Evolutionary conservation across 768 basidiomycete genomes (phyloP), one percentile per base, ranked within the genome.

Genomic region (Rhizopogon sp.): DNA sequence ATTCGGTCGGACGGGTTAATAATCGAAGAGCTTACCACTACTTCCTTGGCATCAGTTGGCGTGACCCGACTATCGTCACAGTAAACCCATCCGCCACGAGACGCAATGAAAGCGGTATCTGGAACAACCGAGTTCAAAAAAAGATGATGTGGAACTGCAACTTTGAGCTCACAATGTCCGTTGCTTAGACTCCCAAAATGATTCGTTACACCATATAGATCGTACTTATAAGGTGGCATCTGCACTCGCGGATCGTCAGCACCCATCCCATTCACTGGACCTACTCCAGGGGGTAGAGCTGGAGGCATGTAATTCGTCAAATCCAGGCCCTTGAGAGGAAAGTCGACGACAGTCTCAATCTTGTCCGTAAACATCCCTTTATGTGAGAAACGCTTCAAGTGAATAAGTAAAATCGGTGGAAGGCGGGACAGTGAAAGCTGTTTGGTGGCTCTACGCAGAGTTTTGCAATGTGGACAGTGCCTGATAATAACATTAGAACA

Each of bases 401-500:
- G 92, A 60, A 97, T 91, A 60, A 97, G 75, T 14, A 99, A 79
- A 39, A 99, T 85, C 0, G 96, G 95, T 0, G 96, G 96, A 10
- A 98, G 79, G 16, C 97, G 90, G 4, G 96, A 90, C 28, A 99
- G 79, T 0, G 93, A 90, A 5, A 99, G 80, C 20, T 80, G 84
- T 68, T 98, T 97, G 20, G 86, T 81, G 10, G 96, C 93, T 56
- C 82, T 83, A 47, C 95, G 85, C 54, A 94, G 83, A 33, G 79
- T 76, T 77, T 95, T 98, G 79, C 96, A 99, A 56, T 84, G 80
- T 1, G 97, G 94, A 66, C 96, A 99, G 70, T 94, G 88, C 94
- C 93, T 96, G 57, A 6, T 39, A 20, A 28, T n/a, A 13, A 14
- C 40, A 56, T 55, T 35, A 53, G 7, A 39, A 44, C 22, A 39